These are phyloP conservation scores for Phytophthora aleatoria DNA, from an alignment of 352 stramenopile genomes.

Conservation along the genomic window DNA sequence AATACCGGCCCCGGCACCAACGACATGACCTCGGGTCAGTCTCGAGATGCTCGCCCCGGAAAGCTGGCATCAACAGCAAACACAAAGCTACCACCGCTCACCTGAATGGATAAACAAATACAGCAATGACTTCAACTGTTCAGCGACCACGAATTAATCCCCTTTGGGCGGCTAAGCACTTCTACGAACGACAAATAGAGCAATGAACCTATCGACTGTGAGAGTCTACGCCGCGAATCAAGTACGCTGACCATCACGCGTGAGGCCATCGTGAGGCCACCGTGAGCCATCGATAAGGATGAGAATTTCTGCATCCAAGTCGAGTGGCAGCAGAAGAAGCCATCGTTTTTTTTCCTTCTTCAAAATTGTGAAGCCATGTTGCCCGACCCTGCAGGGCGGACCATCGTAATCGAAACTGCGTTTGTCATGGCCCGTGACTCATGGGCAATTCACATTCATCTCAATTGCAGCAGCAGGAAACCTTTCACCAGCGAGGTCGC, in stretches of 20 bases:
- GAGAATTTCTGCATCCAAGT: constrained; percentile 9
- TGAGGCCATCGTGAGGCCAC: neutral
- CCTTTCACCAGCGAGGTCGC: no score
- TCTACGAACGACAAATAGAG: no score
- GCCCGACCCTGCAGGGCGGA: constrained; percentile 17
- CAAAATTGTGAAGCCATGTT: constrained; percentile 13
- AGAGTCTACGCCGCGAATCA: neutral
- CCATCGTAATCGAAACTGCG: constrained; percentile 18
- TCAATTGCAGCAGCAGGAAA: no score
- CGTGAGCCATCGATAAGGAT: neutral
- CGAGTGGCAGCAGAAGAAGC: neutral
- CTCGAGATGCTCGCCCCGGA: constrained; percentile 2
- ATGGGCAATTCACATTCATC: no score
- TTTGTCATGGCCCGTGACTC: no score
- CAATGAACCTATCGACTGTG: neutral
- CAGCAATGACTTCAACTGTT: neutral
- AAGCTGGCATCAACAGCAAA: constrained; percentile 16
- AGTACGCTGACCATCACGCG: neutral
- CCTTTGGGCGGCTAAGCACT: no score
- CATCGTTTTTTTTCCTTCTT: neutral
- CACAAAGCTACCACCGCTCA: constrained; percentile 31
- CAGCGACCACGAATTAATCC: no score
- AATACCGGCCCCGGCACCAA: constrained; percentile 1
- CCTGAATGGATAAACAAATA: constrained; percentile 11
- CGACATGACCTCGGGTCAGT: constrained; percentile 1